Evolutionary conservation across 148 eudicot species (phyloP), one percentile per base, ranked within the genome.

Genomic region (Chenopodium quinoa): DNA sequence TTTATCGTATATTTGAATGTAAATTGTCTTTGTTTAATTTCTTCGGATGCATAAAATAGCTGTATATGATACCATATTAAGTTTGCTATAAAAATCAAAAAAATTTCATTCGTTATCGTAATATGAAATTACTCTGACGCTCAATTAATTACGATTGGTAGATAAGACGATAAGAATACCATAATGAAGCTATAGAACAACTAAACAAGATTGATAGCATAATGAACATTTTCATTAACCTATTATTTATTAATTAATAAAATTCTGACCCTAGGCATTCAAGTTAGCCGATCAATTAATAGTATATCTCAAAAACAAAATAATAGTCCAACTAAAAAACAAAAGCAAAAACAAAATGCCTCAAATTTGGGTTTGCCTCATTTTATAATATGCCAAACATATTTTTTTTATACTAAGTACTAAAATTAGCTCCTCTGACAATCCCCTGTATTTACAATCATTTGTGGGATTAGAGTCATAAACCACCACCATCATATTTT

Each of bases 391-490:
- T 32, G 47, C 40, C 70, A 72, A 58, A 64, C 79, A 58, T 60
- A 32, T 27, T 29, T 29, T 29, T 58, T 54, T 56, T 79, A 60
- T 40, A 78, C 75, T 70, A 58, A 69, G 8, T 66, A 29, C 19
- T 75, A 44, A 17, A 65, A 48, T 47, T 78, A 78, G 64, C 82
- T 73, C 72, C 71, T 73, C 82, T 80, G 80, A 75, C 79, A 81
- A 52, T 75, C 58, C 76, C 71, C 71, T 77, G 65, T 82, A 82
- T 82, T 60, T 82, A 82, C 84, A 82, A 63, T 71, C 80, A 46
- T 71, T 56, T 63, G 76, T 71, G 76, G 82, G 75, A 63, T 70
- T 48, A 68, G 69, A 60, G 52, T 76, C 68, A 72, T 79, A 79
- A 60, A 69, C 72, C 73, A 22, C 68, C 40, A 29, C 8, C 47